Conservation (phyloP, 306 rosid species). For the Sicyos edulis region DNA sequence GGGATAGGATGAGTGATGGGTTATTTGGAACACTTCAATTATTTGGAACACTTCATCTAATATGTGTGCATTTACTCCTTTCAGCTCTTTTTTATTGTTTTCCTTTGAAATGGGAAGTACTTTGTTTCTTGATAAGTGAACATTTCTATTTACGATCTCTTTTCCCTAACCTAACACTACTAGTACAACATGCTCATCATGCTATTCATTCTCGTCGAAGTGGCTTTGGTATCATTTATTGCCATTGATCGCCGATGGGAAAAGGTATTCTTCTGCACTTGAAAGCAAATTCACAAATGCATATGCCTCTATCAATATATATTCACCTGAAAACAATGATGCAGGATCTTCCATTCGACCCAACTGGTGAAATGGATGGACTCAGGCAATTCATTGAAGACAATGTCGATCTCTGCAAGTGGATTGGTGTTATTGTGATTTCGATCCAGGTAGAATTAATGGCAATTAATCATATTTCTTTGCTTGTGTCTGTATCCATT, state of each 20-base stretch:
- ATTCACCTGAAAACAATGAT: conserved; percentile 20
- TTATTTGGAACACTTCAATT: no score
- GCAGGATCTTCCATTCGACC: conserved; percentile 83
- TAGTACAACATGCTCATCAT: conserved; percentile 63
- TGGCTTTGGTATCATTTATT: conserved; percentile 68
- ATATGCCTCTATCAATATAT: background rate
- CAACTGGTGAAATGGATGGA: conserved; percentile 69
- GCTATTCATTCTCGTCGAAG: conserved; percentile 52
- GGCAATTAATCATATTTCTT: conserved; percentile 12
- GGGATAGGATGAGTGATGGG: no score
- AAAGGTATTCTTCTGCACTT: conserved; percentile 35
- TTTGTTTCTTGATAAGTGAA: background rate
- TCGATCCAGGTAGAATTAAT: conserved; percentile 51
- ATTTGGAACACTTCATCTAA: no score
- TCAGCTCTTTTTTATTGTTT: background rate
- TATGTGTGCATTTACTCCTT: background rate
- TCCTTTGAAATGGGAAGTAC: conserved; percentile 1
- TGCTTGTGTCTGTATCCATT: background rate
- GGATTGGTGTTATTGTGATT: conserved; percentile 67
- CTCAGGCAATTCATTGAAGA: conserved; percentile 59
- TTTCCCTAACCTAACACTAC: conserved; percentile 45
- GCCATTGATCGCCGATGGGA: conserved; percentile 75
- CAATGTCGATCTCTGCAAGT: conserved; percentile 59
- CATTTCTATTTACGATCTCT: conserved; percentile 7
- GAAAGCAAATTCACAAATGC: background rate